Evolutionary conservation across 768 basidiomycete species (phyloP).

Genomic region (Psilocybe cyanescens): DNA sequence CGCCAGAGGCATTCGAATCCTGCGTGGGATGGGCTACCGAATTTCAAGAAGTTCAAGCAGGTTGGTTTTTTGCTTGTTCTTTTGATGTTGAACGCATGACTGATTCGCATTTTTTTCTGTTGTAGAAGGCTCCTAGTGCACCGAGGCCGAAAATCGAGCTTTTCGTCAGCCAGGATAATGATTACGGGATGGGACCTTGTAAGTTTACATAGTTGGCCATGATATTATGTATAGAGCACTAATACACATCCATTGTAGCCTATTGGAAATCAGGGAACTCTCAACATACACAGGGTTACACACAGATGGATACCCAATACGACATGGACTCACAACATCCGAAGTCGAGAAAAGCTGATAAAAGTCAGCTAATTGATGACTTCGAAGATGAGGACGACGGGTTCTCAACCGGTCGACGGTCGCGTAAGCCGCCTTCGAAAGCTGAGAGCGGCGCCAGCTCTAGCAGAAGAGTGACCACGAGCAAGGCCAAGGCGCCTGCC

Average conservation of each 20-base stretch:
- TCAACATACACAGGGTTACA: constrained; percentile 17
- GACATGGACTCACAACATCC: constrained; percentile 19
- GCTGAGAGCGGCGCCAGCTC: constrained; percentile 22
- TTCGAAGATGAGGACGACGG: constrained; percentile 39
- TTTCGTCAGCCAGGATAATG: constrained; percentile 51
- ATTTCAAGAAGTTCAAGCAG: constrained; percentile 84
- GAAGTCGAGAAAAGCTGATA: constrained; percentile 8
- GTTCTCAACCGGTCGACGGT: constrained; percentile 15
- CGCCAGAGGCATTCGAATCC: constrained; percentile 23
- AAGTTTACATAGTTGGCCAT: constrained; percentile 15
- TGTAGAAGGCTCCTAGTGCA: constrained; percentile 30
- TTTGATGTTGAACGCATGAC: neutral
- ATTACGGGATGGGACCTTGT: constrained; percentile 60
- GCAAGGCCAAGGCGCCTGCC: constrained; percentile 25
- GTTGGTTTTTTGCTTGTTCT: constrained; percentile 12
- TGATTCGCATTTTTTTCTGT: neutral
- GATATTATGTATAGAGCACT: constrained; percentile 1
- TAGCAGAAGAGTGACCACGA: constrained; percentile 16
- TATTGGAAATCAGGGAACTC: constrained; percentile 56
- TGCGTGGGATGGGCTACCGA: constrained; percentile 55
- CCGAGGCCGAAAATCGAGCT: constrained; percentile 51
- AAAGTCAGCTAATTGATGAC: constrained; percentile 3
- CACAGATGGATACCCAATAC: constrained; percentile 11
- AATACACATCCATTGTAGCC: constrained; percentile 35
- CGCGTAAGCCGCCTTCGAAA: constrained; percentile 32